Evolutionary conservation across 805 yeast species (phyloP), one percentile per base, ranked within the genome.

Genomic region (Yamadazyma laniorum): DNA sequence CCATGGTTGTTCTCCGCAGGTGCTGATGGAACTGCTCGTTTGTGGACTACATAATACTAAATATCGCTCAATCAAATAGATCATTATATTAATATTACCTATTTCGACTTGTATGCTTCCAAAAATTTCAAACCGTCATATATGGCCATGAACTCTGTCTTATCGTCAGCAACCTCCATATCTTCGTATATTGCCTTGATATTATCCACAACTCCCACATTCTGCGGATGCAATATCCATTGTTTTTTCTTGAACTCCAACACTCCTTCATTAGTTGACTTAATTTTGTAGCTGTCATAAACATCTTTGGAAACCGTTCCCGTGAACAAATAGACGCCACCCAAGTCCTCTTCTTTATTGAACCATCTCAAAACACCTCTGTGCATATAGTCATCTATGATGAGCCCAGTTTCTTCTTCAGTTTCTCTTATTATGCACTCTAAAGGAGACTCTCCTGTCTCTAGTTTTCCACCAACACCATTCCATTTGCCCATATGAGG

Each of bases 1-100:
- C 96, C 99, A 0, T 93, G 99, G 99, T 72, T 93, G 56, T 89
- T 93, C 61, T 82, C 93, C 58, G 87, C 96, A 8, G 99, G 98
- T 53, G 98, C 98, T 16, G 99, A 93, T 64, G 88, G 95, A 44
- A 80, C 88, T 29, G 98, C 97, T 5, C 80, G 96, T 56, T 68
- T 93, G 55, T 93, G 99, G 99, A 93, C 99, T 18, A 86, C 96
- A n/a, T 68, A 58, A 49, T 21, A 21, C 15, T 19, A 30, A 14
- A 30, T 30, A 18, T 6, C 8, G 12, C 12, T 8, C 11, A 22
- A 8, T 8, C 8, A 22, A 8, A 22, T 32, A 18, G 30, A 25
- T 26, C 7, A 26, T 26, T 26, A 12, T n/a, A 26, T 8, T 26
- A 6, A n/a, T 14, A n/a, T 6, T 26, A 26, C 12, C 17, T 27